Conservation (phyloP, 352 stramenopile genomes). For the Globisporangium paddicum region DNA sequence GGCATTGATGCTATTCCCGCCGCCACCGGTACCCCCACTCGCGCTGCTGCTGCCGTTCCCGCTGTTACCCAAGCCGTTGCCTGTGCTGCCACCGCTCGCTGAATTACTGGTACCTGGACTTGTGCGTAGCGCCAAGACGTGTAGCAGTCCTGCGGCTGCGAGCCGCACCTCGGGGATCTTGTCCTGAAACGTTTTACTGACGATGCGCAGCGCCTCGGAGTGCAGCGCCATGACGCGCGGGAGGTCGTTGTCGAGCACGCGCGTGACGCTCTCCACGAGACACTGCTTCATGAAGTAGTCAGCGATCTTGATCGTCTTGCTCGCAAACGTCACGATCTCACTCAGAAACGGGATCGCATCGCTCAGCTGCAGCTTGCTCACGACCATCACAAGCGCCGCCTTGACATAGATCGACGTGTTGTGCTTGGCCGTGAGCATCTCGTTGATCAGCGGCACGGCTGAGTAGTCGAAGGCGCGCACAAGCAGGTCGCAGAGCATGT, state of each 20-base stretch:
- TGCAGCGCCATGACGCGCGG: constrained; percentile 41
- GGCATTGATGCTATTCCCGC: constrained; percentile 1
- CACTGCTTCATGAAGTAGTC: constrained; percentile 83
- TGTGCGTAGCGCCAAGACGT: constrained; percentile 56
- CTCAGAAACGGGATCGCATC: constrained; percentile 64
- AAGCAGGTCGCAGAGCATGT: constrained; percentile 67
- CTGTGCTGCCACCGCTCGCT: constrained; percentile 4
- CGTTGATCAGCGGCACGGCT: constrained; percentile 44
- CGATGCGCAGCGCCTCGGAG: constrained; percentile 68
- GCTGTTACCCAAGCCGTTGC: constrained; percentile 16
- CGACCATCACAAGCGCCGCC: constrained; percentile 61
- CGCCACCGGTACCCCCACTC: constrained; percentile 15
- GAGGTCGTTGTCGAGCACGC: constrained; percentile 41
- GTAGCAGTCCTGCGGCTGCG: constrained; percentile 52
- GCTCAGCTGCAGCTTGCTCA: constrained; percentile 46
- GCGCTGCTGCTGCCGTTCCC: constrained; percentile 9
- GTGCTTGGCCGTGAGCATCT: constrained; percentile 46
- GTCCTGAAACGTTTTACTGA: constrained; percentile 62
- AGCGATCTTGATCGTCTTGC: constrained; percentile 45
- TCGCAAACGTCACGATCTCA: constrained; percentile 62
- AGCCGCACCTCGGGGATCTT: constrained; percentile 72
- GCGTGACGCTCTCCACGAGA: constrained; percentile 61
- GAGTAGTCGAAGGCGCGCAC: constrained; percentile 74
- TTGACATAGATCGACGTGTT: constrained; percentile 61
- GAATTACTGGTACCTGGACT: constrained; percentile 17